phyloP scores from a whole-genome alignment of 768 basidiomycete species.

The Wakefieldia striispora region DNA sequence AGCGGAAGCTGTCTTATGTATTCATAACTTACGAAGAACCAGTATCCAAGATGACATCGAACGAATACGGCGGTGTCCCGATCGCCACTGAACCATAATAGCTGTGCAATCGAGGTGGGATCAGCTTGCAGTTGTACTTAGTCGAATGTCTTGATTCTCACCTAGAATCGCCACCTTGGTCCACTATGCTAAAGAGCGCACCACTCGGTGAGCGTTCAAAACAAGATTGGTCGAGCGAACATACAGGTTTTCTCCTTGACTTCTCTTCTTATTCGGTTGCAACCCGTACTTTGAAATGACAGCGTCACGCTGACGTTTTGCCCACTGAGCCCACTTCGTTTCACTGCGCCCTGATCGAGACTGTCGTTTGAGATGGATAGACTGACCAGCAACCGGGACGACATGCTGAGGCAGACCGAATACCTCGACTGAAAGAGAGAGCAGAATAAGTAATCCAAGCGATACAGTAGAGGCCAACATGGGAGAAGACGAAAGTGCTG shows the following conservation, averaged over 20 bases:
- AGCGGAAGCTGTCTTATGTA: not conserved
- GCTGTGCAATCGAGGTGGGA: conserved; percentile 5
- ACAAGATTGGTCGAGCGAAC: not conserved
- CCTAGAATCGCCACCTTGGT: conserved; percentile 67
- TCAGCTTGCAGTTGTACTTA: not conserved
- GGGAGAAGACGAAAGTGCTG: conserved; percentile 1
- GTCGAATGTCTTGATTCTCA: conserved; percentile 16
- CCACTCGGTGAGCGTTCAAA: not conserved
- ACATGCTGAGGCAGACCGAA: conserved; percentile 10
- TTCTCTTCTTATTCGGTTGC: conserved; percentile 33
- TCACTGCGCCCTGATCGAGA: conserved; percentile 12
- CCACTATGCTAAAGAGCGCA: conserved; percentile 44
- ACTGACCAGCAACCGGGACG: conserved; percentile 17
- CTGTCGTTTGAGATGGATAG: conserved; percentile 18
- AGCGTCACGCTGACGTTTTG: conserved; percentile 42
- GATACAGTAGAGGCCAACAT: conserved; percentile 6
- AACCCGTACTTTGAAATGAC: conserved; percentile 49
- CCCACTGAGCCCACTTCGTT: conserved; percentile 34
- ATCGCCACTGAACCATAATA: conserved; percentile 37
- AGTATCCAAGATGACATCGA: conserved; percentile 52
- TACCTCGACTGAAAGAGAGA: conserved; percentile 8
- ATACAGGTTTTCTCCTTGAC: conserved; percentile 48
- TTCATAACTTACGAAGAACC: conserved; percentile 34
- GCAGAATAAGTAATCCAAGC: conserved; percentile 12
- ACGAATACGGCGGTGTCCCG: conserved; percentile 46